These are phyloP conservation scores for Eucalyptus curtisii DNA, from an alignment of 345 rosid species.

Conservation along the genomic window DNA sequence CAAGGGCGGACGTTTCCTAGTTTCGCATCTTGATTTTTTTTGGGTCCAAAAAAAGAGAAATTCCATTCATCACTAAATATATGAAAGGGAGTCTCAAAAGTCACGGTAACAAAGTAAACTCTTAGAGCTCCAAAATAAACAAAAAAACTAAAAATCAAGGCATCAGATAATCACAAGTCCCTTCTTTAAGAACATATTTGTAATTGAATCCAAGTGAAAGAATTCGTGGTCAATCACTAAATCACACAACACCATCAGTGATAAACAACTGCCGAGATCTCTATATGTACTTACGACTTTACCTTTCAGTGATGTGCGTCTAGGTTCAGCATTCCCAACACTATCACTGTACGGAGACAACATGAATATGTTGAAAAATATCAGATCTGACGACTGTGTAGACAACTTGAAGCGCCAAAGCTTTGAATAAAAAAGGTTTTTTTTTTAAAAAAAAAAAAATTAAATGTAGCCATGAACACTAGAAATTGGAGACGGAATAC, in stretches of 20 bases:
- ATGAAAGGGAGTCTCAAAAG: no score
- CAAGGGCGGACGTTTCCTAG: not conserved
- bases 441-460: no score
- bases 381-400: accelerated
- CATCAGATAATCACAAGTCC: accelerated
- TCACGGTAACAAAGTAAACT: no score
- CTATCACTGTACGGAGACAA: accelerated
- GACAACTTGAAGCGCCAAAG: accelerated
- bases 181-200: accelerated
- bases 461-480: no score
- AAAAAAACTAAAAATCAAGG: not conserved
- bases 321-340: accelerated
- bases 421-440: no score
- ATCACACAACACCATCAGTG: accelerated
- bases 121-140: no score
- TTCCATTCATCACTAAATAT: not conserved
- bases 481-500: no score
- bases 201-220: accelerated
- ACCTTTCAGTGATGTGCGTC: accelerated
- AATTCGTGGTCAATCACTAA: no score
- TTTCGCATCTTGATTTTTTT: not conserved
- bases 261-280: accelerated
- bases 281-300: no score
- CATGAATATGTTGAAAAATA: no score
- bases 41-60: no score